Evolutionary conservation across 805 yeast species (phyloP), one percentile per base, ranked within the genome.

Genomic region (Candida orba): DNA sequence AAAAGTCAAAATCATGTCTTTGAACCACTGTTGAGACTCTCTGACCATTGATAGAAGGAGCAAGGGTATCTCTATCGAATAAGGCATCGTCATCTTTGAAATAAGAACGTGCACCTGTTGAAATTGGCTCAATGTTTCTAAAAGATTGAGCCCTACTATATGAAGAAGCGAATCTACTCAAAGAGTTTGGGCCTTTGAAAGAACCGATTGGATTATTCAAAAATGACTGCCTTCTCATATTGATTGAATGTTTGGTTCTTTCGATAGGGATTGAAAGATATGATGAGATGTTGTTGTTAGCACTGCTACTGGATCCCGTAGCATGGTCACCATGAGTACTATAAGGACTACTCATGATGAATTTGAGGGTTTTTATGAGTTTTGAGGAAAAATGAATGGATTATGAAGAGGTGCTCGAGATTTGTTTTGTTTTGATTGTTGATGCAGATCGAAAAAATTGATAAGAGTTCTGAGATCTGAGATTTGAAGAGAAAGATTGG

Each of bases 141-240:
- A 84, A 78, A 3, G 88, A 77, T 59, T 85, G 91, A 2, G 95
- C 93, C 58, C 96, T 73, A 34, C 79, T 75, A 56, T 73, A 78
- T 0, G 95, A 86, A 13, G 85, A 77, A 2, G 95, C 95, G 64
- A 87, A 87, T 43, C 84, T 78, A 45, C 81, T 79, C 35, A 87
- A 59, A 1, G 93, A 83, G 62, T 84, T 84, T 20, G 68, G 69
- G 37, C 87, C 83, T 55, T 71, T 71, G 57, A 78, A 79, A 17
- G 84, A 79, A 3, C 82, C 82, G 23, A 76, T 64, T 27, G 77
- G 74, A 35, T 67, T 65, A 46, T 69, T 68, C 18, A 72, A 56
- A 17, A 69, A 53, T 1, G 73, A 68, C 36, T 62, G 63, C 31
- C 70, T 53, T 49, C 73, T 59, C 37, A 50, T 41, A 9, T 51